Conservation (phyloP, 768 basidiomycete genomes). For the Candolleomyces aberdarensis region DNA sequence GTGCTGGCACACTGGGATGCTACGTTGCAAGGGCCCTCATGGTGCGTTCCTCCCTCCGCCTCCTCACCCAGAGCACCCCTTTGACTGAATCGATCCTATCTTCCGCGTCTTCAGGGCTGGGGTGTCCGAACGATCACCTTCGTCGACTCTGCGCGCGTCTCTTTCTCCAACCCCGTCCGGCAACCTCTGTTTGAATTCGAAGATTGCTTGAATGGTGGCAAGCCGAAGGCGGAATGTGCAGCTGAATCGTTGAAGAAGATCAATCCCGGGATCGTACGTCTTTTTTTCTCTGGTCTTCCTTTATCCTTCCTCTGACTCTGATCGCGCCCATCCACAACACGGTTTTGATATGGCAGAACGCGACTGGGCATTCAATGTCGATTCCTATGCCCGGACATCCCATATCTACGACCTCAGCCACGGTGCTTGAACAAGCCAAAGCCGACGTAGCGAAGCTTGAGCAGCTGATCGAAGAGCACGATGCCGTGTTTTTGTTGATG, state of each 20-base stretch:
- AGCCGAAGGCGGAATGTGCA: constrained; percentile 90
- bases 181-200: constrained; percentile 96
- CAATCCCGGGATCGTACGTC: constrained; percentile 86
- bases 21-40: constrained; percentile 92
- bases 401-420: constrained; percentile 49
- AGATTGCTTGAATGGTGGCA: constrained; percentile 90
- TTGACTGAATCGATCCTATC: background rate
- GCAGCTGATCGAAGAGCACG: constrained; percentile 76
- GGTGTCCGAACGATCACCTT: constrained; percentile 92
- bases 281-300: background rate
- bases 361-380: constrained; percentile 70
- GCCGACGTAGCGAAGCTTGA: constrained; percentile 75
- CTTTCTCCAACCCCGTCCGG: constrained; percentile 96
- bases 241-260: constrained; percentile 83
- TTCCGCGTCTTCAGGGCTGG: constrained; percentile 66
- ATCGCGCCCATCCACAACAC: background rate
- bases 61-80: too few relatives aligned
- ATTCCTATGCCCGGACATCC: constrained; percentile 99
- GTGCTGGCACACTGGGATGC: constrained; percentile 95
- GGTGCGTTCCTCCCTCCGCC: constrained; percentile 41
- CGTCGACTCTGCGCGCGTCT: constrained; percentile 87
- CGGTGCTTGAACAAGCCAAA: constrained; percentile 46
- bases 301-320: background rate
- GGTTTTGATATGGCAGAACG: constrained; percentile 50
- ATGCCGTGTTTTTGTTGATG: constrained; percentile 92